Base-by-base conservation (phyloP, 1,284 basidiomycete genomes). In the Termitomyces sp. region DNA sequence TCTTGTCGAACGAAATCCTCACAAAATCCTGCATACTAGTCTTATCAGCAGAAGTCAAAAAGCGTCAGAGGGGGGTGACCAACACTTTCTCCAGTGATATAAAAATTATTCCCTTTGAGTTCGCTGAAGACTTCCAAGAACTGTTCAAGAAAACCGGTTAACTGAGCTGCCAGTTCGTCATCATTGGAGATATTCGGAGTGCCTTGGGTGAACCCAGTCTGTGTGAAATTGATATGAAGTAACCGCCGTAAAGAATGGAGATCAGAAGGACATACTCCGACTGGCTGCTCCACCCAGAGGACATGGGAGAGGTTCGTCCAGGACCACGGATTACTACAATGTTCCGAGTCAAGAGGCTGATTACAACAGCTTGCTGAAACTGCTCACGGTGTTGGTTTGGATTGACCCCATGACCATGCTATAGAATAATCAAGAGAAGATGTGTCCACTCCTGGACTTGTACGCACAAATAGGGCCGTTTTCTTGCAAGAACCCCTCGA, bases 221-320 rank as follows among this genome's bases (percentile, higher is more conserved):
- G 71, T 28, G 14, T 26, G 24, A 41, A 16, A 35, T 45, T 18
- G 34, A 37, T n/a, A 26, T 42, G n/a, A 13, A 37, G 26, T 7
- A 26, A 18, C 3, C 11, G 8, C 24, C 5, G 24, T 26, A 24
- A 26, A 16, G n/a, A 18, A 37, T 37, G 24, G 45, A 8, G 2
- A 37, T 37, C 6, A 10, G 7, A 24, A 38, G 41, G 16, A 48
- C 59, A 11, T 59, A 67, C 65, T 16, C 86, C 84, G 21, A 89
- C 81, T 2, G 89, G 89, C 60, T 92, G 90, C 60, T 92, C 88
- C 8, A 91, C 78, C 75, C 78, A 91, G 16, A 91, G 66, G 35
- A 89, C 72, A 55, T 84, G 81, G 7, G 83, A 80, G 30, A 89
- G 68, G 57, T 88, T 88, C 0, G 83, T 86, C 87, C 86, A 91